A percentile compares a stretch with the other conserved stretches of the same genome.
Conservation (phyloP, 768 basidiomycete species). For the Kwoniella mangroviensis region DNA sequence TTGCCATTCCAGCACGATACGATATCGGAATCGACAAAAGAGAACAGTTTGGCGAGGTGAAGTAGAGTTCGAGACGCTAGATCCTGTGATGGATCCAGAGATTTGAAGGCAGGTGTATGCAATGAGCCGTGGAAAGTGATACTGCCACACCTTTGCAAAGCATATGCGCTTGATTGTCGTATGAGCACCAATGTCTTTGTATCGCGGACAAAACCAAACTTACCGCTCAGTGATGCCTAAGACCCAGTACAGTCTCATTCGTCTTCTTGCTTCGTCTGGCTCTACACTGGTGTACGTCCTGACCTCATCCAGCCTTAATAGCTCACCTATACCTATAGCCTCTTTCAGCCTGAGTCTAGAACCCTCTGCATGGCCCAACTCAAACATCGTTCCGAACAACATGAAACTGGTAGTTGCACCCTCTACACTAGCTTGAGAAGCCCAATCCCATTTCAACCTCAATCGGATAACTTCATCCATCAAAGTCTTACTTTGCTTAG, state of each 20-base stretch:
- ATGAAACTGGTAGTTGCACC: constrained; percentile 37
- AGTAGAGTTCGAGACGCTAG: constrained; percentile 24
- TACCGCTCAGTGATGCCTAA: constrained; percentile 46
- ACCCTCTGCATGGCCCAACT: constrained; percentile 36
- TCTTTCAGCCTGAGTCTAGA: constrained; percentile 41
- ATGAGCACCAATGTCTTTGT: background rate
- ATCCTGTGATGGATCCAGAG: constrained; percentile 17
- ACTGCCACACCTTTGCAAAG: constrained; percentile 38
- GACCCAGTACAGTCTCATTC: constrained; percentile 44
- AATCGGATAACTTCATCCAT: constrained; percentile 42
- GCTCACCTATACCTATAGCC: constrained; percentile 38
- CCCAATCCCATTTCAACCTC: constrained; percentile 33
- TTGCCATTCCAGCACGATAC: constrained; percentile 46
- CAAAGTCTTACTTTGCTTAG: constrained; percentile 33
- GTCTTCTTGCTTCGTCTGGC: constrained; percentile 25
- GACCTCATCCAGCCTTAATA: constrained; percentile 31
- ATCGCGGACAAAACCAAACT: background rate
- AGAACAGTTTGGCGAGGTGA: constrained; percentile 41
- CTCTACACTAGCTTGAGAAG: constrained; percentile 28
- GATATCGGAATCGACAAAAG: constrained; percentile 40
- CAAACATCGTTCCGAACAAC: constrained; percentile 47
- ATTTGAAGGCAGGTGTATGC: constrained; percentile 5
- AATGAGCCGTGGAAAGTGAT: constrained; percentile 15
- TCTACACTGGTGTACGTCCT: constrained; percentile 24
- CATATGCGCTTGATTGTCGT: constrained; percentile 35